Conservation (phyloP, 2,329 filamentous ascomycete genomes). For the Fonsecaea erecta region DNA sequence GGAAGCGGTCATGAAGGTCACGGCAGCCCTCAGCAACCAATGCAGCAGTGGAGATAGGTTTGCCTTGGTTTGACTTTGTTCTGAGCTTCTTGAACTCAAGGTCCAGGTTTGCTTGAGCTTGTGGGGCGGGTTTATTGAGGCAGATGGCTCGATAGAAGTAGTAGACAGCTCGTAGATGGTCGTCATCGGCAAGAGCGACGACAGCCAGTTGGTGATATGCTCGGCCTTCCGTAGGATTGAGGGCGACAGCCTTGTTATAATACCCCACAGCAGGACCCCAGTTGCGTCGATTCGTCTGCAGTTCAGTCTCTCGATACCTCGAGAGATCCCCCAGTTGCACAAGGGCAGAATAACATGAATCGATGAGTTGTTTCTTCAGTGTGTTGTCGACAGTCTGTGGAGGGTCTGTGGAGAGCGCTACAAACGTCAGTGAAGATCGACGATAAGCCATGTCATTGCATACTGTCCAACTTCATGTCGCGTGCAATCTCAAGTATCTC, state of each 20-base stretch:
- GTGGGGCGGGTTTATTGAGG: conserved; percentile 73
- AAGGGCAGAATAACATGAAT: conserved; percentile 81
- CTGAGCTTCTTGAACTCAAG: conserved; percentile 73
- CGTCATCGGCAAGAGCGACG: conserved; percentile 73
- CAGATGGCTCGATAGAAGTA: conserved; percentile 84
- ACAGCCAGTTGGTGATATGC: conserved; percentile 92
- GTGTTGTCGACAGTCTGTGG: conserved; percentile 53
- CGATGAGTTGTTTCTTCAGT: conserved; percentile 62
- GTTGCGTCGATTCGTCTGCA: conserved; percentile 72
- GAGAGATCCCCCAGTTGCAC: conserved; percentile 89
- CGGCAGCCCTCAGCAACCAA: conserved; percentile 43
- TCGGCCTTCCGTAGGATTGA: conserved; percentile 77
- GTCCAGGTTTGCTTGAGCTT: conserved; percentile 76
- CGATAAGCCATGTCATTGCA: conserved; percentile 31
- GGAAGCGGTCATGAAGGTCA: conserved; percentile 42
- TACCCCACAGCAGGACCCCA: conserved; percentile 82
- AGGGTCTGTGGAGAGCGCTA: conserved; percentile 52
- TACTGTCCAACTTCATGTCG: conserved; percentile 56
- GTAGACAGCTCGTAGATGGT: conserved; percentile 85
- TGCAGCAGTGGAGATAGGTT: conserved; percentile 45
- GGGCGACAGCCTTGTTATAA: conserved; percentile 78
- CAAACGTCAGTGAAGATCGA: conserved; percentile 44
- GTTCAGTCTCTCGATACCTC: conserved; percentile 77
- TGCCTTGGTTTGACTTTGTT: conserved; percentile 62
- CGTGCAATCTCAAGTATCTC: conserved; percentile 63